Evolutionary conservation across 1,284 basidiomycete genomes (phyloP).

Genomic region (Ustilago crameri): DNA sequence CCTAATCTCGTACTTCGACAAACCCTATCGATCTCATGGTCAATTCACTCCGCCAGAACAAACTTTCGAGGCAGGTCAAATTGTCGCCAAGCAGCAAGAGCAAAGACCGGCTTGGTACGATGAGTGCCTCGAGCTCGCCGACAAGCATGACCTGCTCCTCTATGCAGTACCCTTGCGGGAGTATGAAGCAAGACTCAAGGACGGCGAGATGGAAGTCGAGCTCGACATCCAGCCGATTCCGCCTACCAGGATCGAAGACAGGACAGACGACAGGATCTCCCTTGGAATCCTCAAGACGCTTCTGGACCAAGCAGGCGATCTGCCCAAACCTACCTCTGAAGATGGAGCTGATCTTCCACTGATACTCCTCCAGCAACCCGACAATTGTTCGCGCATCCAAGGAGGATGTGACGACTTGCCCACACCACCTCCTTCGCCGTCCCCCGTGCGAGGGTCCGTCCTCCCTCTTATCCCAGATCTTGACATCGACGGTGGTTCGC

Average conservation of each 20-base stretch:
- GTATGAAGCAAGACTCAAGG: conserved; percentile 6
- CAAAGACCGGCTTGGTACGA: conserved; percentile 2
- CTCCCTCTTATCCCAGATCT: background rate
- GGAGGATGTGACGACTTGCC: too few relatives aligned
- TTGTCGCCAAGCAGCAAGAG: too few relatives aligned
- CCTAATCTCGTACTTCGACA: background rate
- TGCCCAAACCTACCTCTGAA: background rate
- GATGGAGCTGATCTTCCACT: background rate
- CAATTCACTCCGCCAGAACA: background rate
- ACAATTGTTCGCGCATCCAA: too few relatives aligned
- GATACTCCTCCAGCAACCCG: background rate
- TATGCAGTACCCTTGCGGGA: conserved; percentile 13
- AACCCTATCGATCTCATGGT: background rate
- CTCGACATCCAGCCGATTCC: background rate
- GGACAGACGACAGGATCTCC: background rate
- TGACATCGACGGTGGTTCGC: background rate
- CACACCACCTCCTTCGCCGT: too few relatives aligned
- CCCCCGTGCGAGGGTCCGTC: background rate
- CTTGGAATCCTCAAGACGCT: conserved; percentile 2
- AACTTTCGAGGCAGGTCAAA: too few relatives aligned
- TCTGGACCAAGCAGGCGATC: background rate
- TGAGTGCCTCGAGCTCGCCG: conserved; percentile 14
- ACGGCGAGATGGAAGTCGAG: background rate
- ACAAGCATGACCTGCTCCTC: conserved; percentile 19
- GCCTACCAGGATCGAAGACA: background rate